A percentile compares a stretch with the other conserved stretches of the same genome.
phyloP scores from a whole-genome alignment of 352 stramenopile species.

The Phytopythium vexans region DNA sequence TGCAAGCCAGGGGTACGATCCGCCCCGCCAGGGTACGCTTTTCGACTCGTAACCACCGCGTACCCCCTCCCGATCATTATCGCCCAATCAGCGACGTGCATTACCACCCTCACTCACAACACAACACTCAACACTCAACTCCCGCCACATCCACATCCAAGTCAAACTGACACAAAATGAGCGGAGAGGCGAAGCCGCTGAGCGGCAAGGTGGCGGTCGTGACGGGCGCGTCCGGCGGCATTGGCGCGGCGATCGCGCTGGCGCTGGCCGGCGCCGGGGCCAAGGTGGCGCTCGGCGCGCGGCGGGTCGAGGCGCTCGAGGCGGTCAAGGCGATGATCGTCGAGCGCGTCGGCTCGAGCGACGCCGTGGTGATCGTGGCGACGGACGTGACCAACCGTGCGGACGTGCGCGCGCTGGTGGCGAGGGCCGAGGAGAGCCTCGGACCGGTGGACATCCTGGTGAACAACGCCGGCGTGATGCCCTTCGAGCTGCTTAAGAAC shows the following conservation, averaged over 20 bases:
- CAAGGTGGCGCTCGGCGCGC: conserved; percentile 79
- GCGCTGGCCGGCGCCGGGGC: conserved; percentile 70
- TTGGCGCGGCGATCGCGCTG: conserved; percentile 78
- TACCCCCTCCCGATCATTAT: too few species aligned
- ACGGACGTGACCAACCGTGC: conserved; percentile 73
- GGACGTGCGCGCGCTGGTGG: conserved; percentile 48
- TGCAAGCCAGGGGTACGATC: too few species aligned
- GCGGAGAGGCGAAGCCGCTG: conserved; percentile 31
- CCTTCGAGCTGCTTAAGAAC: conserved; percentile 90
- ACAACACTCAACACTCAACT: too few species aligned
- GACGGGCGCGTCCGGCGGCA: conserved; percentile 86
- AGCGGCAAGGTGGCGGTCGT: conserved; percentile 82
- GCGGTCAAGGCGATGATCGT: conserved; percentile 33
- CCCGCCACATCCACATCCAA: neutral
- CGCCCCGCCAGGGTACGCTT: too few species aligned
- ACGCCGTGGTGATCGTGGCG: conserved; percentile 35
- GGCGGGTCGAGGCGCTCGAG: conserved; percentile 62
- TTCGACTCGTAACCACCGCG: too few species aligned
- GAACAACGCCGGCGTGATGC: conserved; percentile 93
- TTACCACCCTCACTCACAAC: too few species aligned
- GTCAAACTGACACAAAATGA: neutral
- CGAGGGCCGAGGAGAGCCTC: conserved; percentile 52
- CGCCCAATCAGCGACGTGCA: too few species aligned
- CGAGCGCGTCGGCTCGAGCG: conserved; percentile 16
- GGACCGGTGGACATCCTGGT: conserved; percentile 86